These are phyloP conservation scores for Escallonia herrerae DNA, from an alignment of 129 eudicot species.

Conservation along the genomic window DNA sequence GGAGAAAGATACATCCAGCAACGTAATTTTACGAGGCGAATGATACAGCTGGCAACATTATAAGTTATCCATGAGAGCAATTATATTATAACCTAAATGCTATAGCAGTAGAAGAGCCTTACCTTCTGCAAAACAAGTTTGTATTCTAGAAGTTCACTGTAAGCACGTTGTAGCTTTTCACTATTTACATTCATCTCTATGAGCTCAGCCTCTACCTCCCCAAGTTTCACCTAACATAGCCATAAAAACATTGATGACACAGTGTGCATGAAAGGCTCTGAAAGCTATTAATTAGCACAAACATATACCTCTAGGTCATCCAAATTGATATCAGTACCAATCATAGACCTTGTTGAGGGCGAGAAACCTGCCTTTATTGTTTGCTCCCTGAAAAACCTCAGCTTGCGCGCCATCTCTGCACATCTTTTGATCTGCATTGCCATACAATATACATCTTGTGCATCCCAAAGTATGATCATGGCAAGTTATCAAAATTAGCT, in stretches of 20 bases:
- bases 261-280: background rate
- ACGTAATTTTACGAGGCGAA: background rate
- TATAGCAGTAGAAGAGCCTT: slow-evolving; percentile 5
- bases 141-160: slow-evolving; percentile 75
- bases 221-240: slow-evolving; percentile 51
- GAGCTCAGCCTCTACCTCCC: slow-evolving; percentile 68
- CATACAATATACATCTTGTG: background rate
- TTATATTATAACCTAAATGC: background rate
- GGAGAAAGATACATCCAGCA: no score
- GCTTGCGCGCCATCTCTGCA: slow-evolving; percentile 81
- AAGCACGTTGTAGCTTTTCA: slow-evolving; percentile 63
- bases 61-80: background rate
- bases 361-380: slow-evolving; percentile 58
- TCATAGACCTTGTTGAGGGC: slow-evolving; percentile 31
- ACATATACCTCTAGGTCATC: slow-evolving; percentile 62
- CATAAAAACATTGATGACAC: slow-evolving; percentile 8
- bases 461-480: background rate
- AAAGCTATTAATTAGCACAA: background rate
- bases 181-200: slow-evolving; percentile 72
- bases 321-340: slow-evolving; percentile 27
- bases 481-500: background rate
- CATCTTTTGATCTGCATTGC: slow-evolving; percentile 65
- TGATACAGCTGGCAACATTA: background rate
- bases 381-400: slow-evolving; percentile 65
- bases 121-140: slow-evolving; percentile 78